These are phyloP conservation scores for Chalaropsis ovoidea DNA, from an alignment of 2,329 filamentous ascomycete species.

Conservation along the genomic window DNA sequence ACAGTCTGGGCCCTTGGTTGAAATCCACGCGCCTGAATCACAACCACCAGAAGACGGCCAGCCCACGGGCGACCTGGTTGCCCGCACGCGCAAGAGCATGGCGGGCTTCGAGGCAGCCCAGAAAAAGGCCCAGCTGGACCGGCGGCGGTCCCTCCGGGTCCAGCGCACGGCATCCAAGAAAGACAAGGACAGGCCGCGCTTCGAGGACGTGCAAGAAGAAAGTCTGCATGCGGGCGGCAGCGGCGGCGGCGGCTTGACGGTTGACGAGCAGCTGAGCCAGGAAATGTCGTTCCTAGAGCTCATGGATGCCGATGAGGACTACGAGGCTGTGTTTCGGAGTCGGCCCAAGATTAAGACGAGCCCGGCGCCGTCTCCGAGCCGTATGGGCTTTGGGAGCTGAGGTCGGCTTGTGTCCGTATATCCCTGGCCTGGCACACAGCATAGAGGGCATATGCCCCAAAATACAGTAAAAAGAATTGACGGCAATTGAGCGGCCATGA, in stretches of 20 bases:
- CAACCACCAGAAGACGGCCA: slow-evolving; percentile 23
- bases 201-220: slow-evolving; percentile 38
- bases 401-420: neutral
- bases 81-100: slow-evolving; percentile 53
- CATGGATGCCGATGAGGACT: slow-evolving; percentile 58
- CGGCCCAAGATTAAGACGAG: slow-evolving; percentile 70
- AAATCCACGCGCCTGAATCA: slow-evolving; percentile 24
- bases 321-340: slow-evolving; percentile 75
- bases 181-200: slow-evolving; percentile 33
- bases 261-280: slow-evolving; percentile 27
- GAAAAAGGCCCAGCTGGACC: slow-evolving; percentile 51
- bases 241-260: slow-evolving; percentile 29
- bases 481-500: neutral
- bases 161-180: slow-evolving; percentile 26
- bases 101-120: slow-evolving; percentile 50
- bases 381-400: slow-evolving; percentile 20
- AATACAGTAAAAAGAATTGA: no score
- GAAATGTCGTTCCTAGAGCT: slow-evolving; percentile 53
- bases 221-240: neutral
- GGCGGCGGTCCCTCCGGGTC: slow-evolving; percentile 38
- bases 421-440: no score
- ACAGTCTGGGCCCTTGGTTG: slow-evolving; percentile 27
- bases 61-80: slow-evolving; percentile 42
- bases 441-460: no score
- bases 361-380: slow-evolving; percentile 46